Evolutionary conservation across 768 basidiomycete genomes (phyloP).

Genomic region (Collybia nuda): DNA sequence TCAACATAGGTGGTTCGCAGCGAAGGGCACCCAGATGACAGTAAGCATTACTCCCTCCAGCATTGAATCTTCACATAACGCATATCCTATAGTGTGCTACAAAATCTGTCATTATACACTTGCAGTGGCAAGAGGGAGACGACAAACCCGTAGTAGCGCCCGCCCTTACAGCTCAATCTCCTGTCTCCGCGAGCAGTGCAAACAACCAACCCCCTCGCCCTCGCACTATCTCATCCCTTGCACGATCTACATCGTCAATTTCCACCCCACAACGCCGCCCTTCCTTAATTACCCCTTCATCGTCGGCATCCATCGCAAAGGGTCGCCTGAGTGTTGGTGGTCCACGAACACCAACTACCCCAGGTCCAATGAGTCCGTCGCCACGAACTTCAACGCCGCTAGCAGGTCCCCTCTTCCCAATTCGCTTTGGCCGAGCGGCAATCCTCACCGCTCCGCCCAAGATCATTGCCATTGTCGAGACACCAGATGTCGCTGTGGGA

Average conservation of each 20-base stretch:
- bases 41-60: slow-evolving; percentile 38
- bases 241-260: slow-evolving; percentile 51
- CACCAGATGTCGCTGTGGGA: slow-evolving; percentile 87
- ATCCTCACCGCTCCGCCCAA: slow-evolving; percentile 84
- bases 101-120: slow-evolving; percentile 80
- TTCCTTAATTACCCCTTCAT: slow-evolving; percentile 31
- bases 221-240: slow-evolving; percentile 51
- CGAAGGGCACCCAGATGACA: slow-evolving; percentile 88
- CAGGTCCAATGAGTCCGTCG: slow-evolving; percentile 37
- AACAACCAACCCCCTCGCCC: slow-evolving; percentile 34
- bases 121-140: slow-evolving; percentile 81
- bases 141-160: slow-evolving; percentile 19
- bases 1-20: slow-evolving; percentile 77
- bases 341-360: slow-evolving; percentile 43
- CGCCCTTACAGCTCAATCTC: slow-evolving; percentile 14
- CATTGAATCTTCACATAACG: neutral
- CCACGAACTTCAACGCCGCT: slow-evolving; percentile 42
- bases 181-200: slow-evolving; percentile 15
- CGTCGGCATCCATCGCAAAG: slow-evolving; percentile 23
- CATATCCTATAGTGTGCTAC: slow-evolving; percentile 69
- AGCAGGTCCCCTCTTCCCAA: slow-evolving; percentile 33
- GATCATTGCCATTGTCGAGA: slow-evolving; percentile 79
- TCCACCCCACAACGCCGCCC: slow-evolving; percentile 41
- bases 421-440: slow-evolving; percentile 67
- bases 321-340: slow-evolving; percentile 37